phyloP scores from a whole-genome alignment of 176 grass and related monocot species.

The Eremochloa ophiuroides region DNA sequence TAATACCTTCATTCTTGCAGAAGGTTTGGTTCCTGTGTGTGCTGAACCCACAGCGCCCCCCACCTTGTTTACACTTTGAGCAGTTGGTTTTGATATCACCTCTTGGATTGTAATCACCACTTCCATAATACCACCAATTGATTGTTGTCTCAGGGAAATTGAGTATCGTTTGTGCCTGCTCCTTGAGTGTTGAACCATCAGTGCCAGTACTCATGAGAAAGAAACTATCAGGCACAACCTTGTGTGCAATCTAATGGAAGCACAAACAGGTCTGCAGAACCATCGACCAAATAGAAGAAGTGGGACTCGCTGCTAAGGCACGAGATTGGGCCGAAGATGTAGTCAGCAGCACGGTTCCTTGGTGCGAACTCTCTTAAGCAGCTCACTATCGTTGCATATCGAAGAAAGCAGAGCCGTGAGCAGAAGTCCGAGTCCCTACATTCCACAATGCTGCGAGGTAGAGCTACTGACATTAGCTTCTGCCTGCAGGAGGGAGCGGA shows the following conservation, averaged over 20 bases:
- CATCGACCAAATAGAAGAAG: neutral
- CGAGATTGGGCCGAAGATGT: neutral
- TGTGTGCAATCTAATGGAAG: slow-evolving; percentile 14
- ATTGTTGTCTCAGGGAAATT: neutral
- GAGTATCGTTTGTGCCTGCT: neutral
- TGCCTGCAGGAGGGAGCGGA: slow-evolving; percentile 4
- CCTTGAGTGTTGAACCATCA: neutral
- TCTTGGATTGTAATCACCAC: neutral
- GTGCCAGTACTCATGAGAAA: fast-evolving
- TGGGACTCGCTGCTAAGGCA: neutral
- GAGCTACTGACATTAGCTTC: neutral
- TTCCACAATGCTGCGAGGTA: neutral
- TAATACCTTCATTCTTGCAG: slow-evolving; percentile 16
- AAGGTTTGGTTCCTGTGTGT: neutral
- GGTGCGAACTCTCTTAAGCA: slow-evolving; percentile 13
- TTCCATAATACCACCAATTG: neutral
- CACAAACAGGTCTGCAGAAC: fast-evolving
- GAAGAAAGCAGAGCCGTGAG: neutral
- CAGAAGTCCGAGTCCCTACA: neutral
- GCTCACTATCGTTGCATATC: neutral
- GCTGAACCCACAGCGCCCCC: slow-evolving; percentile 18
- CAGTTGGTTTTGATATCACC: neutral
- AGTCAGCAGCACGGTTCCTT: neutral
- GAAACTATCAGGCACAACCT: neutral
- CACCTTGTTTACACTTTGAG: neutral